A percentile compares a stretch with the other conserved stretches of the same genome.
Evolutionary conservation across 2,329 filamentous ascomycete genomes (phyloP).

Genomic region (Colletotrichum orchidophilum): DNA sequence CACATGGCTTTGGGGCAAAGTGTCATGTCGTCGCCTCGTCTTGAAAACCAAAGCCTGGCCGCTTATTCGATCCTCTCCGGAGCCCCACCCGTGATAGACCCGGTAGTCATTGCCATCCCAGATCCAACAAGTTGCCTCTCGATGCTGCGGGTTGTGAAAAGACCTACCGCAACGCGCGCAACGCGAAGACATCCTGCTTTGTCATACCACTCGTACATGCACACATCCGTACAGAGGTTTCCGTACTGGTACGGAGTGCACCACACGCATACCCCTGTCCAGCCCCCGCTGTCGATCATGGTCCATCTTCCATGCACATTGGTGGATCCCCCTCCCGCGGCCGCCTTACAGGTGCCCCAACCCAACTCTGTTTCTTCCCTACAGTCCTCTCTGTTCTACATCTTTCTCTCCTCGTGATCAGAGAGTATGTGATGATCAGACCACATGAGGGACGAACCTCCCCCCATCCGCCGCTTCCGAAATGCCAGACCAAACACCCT

Average conservation of each 20-base stretch:
- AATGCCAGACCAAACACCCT: neutral
- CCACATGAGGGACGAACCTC: conserved; percentile 11
- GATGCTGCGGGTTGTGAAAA: neutral
- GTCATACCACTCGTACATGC: conserved; percentile 10
- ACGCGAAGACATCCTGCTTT: neutral
- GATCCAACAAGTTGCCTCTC: neutral
- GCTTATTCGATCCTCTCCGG: neutral
- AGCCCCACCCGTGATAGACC: neutral
- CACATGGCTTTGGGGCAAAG: neutral
- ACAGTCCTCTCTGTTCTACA: conserved; percentile 11
- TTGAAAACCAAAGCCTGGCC: neutral
- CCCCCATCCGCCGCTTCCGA: conserved; percentile 18
- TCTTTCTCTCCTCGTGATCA: conserved; percentile 6
- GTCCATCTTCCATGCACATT: neutral
- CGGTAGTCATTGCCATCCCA: neutral
- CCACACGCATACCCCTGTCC: neutral
- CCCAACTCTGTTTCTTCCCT: neutral
- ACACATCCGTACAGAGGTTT: too few species aligned
- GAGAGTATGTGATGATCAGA: neutral
- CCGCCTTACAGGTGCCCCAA: neutral
- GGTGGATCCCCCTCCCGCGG: conserved; percentile 5
- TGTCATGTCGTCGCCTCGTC: neutral
- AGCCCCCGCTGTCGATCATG: conserved; percentile 25
- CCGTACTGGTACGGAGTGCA: too few species aligned
- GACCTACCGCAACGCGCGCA: neutral